Conservation (phyloP, 2,329 filamentous ascomycete genomes). For the Ploettnerulaceae sp. region DNA sequence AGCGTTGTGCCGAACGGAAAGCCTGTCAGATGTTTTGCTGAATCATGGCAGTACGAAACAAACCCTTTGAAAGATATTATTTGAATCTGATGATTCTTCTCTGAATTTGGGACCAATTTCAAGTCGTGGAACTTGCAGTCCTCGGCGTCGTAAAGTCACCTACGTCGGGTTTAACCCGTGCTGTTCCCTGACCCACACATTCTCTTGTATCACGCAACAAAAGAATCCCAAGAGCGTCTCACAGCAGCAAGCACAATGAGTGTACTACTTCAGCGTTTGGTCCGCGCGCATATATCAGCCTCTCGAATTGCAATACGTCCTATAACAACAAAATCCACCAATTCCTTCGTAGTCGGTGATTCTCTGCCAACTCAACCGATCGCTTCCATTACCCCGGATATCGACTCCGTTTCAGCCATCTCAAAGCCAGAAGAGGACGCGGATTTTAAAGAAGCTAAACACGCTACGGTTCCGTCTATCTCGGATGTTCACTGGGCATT, state of each 20-base stretch:
- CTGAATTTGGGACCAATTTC: neutral
- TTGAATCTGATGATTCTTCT: neutral
- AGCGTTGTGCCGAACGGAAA: too few species aligned
- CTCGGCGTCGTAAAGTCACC: neutral
- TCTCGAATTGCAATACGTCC: neutral
- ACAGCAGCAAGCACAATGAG: neutral
- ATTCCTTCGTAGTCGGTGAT: neutral
- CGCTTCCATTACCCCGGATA: neutral
- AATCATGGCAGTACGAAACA: too few species aligned
- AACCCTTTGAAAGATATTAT: too few species aligned
- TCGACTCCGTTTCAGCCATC: neutral
- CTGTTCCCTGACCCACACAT: neutral
- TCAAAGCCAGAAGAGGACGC: neutral
- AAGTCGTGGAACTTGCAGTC: neutral
- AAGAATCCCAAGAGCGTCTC: neutral
- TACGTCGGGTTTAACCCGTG: neutral
- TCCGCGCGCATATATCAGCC: neutral
- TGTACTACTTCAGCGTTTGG: neutral
- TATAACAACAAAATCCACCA: neutral
- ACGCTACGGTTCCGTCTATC: neutral
- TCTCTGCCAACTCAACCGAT: neutral
- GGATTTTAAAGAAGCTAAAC: neutral
- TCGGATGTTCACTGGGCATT: conserved; percentile 5
- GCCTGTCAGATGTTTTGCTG: too few species aligned
- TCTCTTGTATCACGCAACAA: neutral